Evolutionary conservation across 2,329 filamentous ascomycete genomes (phyloP).

Genomic region (Periconia digitata): DNA sequence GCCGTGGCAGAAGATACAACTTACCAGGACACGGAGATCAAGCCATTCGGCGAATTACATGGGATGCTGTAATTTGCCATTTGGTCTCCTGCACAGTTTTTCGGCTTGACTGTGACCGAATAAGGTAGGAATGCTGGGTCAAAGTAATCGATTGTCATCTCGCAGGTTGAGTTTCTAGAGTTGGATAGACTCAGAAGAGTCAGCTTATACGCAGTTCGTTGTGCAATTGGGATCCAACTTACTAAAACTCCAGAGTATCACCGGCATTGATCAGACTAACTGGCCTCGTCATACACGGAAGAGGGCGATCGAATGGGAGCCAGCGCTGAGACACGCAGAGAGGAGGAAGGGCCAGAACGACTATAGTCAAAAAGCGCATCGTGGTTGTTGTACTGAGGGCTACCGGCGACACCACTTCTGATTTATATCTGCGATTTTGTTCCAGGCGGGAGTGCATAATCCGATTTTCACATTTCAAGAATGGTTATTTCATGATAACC

Average conservation of each 20-base stretch:
- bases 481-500: no score
- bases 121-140: constrained; percentile 1
- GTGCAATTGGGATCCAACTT: background rate
- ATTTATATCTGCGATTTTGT: no score
- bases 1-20: background rate
- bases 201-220: background rate
- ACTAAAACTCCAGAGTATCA: constrained; percentile 5
- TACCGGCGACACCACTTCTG: no score
- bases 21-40: constrained; percentile 1
- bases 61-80: background rate
- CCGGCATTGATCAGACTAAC: background rate
- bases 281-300: constrained; percentile 2
- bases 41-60: background rate
- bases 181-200: background rate
- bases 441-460: background rate
- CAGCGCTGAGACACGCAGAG: background rate
- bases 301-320: constrained; percentile 2
- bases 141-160: background rate
- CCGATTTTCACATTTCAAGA: no score
- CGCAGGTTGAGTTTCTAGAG: constrained; percentile 2
- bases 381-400: background rate
- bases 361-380: background rate
- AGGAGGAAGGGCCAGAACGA: background rate
- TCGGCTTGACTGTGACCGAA: constrained; percentile 1
- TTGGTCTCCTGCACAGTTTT: constrained; percentile 5